Evolutionary conservation across 805 yeast genomes (phyloP).

Genomic region (Priceomyces medius): DNA sequence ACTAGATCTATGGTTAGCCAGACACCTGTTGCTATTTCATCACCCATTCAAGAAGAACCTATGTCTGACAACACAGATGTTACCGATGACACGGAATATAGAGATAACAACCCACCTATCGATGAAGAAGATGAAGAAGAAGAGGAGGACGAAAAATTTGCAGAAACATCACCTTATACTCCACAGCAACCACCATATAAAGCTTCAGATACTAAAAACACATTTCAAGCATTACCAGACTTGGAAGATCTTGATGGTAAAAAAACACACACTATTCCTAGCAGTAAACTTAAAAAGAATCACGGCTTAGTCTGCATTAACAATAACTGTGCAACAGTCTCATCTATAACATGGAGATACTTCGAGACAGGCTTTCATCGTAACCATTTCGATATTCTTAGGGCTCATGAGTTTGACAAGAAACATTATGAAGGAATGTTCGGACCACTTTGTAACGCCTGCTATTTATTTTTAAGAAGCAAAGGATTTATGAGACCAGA

Average conservation of each 20-base stretch:
- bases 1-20: constrained; percentile 43
- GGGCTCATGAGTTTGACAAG: constrained; percentile 39
- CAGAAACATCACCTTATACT: constrained; percentile 37
- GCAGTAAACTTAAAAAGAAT: constrained; percentile 34
- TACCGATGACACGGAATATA: constrained; percentile 34
- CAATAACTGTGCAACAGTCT: constrained; percentile 37
- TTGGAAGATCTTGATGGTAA: constrained; percentile 45
- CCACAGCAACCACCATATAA: constrained; percentile 43
- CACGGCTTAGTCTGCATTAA: constrained; percentile 43
- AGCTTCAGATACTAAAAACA: constrained; percentile 14
- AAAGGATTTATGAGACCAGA: constrained; percentile 48
- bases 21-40: constrained; percentile 31
- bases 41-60: constrained; percentile 43
- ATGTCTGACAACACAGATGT: constrained; percentile 33
- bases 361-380: constrained; percentile 42
- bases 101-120: constrained; percentile 12
- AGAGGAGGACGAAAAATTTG: constrained; percentile 20
- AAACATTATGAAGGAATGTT: constrained; percentile 45
- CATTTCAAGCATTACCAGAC: constrained; percentile 42
- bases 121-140: constrained; percentile 28
- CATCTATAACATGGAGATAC: constrained; percentile 44
- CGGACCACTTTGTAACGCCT: constrained; percentile 48
- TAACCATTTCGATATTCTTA: constrained; percentile 35
- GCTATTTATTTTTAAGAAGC: constrained; percentile 41
- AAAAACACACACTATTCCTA: constrained; percentile 41